Evolutionary conservation across 2,329 filamentous ascomycete species (phyloP), one percentile per base, ranked within the genome.

Genomic region (Metarhizium sp.): DNA sequence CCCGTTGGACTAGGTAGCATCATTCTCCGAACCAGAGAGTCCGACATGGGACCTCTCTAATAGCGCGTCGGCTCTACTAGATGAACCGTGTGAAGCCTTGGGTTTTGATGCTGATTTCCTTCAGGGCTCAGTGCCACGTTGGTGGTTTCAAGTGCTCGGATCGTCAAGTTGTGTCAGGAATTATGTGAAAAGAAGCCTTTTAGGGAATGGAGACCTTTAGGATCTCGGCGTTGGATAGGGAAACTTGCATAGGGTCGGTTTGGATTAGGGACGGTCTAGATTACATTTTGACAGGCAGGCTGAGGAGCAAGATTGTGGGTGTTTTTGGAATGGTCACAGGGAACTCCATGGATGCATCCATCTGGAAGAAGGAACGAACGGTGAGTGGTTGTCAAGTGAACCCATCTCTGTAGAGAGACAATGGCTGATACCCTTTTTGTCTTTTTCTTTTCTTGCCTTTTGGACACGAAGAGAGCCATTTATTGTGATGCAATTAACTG

Each of bases 31-130:
- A 53, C 10, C 36, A 58, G 48, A 5, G 56, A 56, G 38, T 59
- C 20, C 30, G 63, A 58, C 61, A 67, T 69, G 34, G 52, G 50
- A 53, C 45, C 40, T 8, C 25, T 46, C 10, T 54, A n/a, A 4
- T 49, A 36, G 7, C 34, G 55, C 51, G 6, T 30, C 16, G 34
- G 51, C 51, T 14, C 53, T 51, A 14, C 18, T 14, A 16, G 13
- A 29, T 51, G 1, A 34, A 10, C 36, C 43, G 32, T 38, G 51
- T 45, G 47, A 4, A n/a, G 32, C 11, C 53, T 56, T 29, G 18
- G 29, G 14, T 18, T 30, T 16, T 10, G 10, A 18, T 16, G 14
- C 29, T 2, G 14, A 47, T 48, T 48, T 4, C n/a, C 16, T 34
- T 34, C 6, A 30, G 13, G 20, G 20, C n/a, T 7, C 20, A 20